phyloP scores from a whole-genome alignment of 768 basidiomycete genomes.

The Naganishia friedmannii region DNA sequence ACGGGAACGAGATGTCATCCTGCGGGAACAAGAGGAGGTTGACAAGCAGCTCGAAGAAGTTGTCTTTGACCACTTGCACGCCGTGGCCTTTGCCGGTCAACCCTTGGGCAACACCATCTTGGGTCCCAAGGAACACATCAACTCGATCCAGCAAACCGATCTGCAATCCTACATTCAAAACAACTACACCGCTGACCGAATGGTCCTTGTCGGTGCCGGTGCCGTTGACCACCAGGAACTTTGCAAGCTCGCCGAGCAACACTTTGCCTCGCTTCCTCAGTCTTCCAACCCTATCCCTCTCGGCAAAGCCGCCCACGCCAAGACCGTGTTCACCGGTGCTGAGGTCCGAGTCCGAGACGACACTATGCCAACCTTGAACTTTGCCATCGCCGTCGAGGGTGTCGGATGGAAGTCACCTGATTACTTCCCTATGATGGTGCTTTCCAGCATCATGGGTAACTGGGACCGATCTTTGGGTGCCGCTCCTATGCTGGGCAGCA shows the following conservation, averaged over 20 bases:
- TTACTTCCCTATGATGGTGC: conserved; percentile 99
- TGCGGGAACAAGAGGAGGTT: conserved; percentile 97
- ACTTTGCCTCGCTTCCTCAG: conserved; percentile 83
- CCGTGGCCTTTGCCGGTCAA: conserved; percentile 95
- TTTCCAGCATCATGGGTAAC: conserved; percentile 97
- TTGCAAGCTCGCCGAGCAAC: conserved; percentile 89
- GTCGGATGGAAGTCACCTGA: conserved; percentile 97
- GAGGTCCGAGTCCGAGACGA: conserved; percentile 96
- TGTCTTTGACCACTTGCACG: conserved; percentile 95
- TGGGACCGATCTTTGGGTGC: conserved; percentile 97
- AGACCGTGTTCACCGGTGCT: conserved; percentile 81
- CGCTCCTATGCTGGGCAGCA: conserved; percentile 80
- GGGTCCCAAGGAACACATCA: conserved; percentile 90
- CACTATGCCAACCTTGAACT: conserved; percentile 78
- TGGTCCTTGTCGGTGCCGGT: conserved; percentile 96
- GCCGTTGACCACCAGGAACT: conserved; percentile 88
- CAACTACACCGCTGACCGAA: conserved; percentile 97
- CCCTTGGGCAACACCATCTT: conserved; percentile 95
- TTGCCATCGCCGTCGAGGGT: conserved; percentile 96
- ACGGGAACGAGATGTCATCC: conserved; percentile 90
- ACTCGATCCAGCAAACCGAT: conserved; percentile 89
- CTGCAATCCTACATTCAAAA: conserved; percentile 87
- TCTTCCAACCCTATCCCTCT: conserved; percentile 85
- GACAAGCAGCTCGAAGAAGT: conserved; percentile 98
- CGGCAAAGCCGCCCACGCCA: conserved; percentile 71